Evolutionary conservation across 2,329 filamentous ascomycete genomes (phyloP), one percentile per base, ranked within the genome.

Genomic region (Stagonosporopsis tanaceti): DNA sequence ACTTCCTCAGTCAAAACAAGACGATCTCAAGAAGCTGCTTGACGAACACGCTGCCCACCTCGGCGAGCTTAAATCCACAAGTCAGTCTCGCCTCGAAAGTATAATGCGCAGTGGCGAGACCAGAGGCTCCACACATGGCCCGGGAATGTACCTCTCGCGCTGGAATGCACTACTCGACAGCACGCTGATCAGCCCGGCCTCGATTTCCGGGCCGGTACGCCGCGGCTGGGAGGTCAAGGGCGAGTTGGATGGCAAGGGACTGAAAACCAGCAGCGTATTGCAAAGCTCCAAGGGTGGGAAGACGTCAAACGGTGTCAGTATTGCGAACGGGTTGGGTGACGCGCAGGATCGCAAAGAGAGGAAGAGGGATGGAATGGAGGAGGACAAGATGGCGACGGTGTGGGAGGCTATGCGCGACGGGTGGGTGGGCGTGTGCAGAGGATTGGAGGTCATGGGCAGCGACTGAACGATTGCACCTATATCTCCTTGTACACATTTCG

Each of bases 81-180:
- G 89, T 0, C 54, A 60, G n/a, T 46, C 47, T 1, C 84, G 85
- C 2, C 82, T 90, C 58, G 83, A 86, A 50, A 75, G 76, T 1
- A 82, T 92, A 24, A 79, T 91, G 60, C 51, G 53, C 9, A 53
- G 47, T n/a, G 37, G 45, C 28, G 44, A 38, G 8, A 32, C 41
- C 9, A 52, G 50, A 14, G 69, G 73, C 3, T 80, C 78, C 34
- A 83, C 83, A 50, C 81, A 81, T 24, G 90, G 89, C 0, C 90
- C 91, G 0, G 91, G 91, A 1, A 85, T 89, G 44, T 93, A 90
- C 69, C 83, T 93, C 24, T 82, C 85, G 1, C 83, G 87, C 47
- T 93, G 91, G 90, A 88, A 92, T 70, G 79, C 84, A 0, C 79
- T 93, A 6, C 79, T 93, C 3, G 88, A 93, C 69, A 79, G 82